phyloP scores from a whole-genome alignment of 2,329 filamentous ascomycete genomes.

The Bipolaris zeicola region DNA sequence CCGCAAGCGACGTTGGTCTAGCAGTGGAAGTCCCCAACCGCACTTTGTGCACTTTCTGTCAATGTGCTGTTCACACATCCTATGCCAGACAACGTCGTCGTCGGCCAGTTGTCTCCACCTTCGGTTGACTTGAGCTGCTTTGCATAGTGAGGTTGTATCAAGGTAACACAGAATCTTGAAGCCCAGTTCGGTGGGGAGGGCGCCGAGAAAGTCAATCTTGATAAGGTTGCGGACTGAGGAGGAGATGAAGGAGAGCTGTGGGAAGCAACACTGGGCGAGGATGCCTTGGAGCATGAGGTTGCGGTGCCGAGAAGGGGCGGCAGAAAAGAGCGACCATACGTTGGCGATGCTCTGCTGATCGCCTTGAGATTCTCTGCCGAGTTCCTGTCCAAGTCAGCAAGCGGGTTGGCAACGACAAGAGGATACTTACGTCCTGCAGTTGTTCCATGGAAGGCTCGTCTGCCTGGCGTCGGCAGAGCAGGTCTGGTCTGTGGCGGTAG shows the following conservation, averaged over 20 bases:
- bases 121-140: slow-evolving; percentile 90
- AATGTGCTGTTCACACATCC: slow-evolving; percentile 97
- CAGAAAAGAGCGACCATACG: slow-evolving; percentile 97
- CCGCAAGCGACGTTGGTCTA: slow-evolving; percentile 85
- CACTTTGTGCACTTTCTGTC: slow-evolving; percentile 93
- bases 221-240: slow-evolving; percentile 91
- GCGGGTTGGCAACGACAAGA: background rate
- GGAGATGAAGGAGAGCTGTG: slow-evolving; percentile 91
- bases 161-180: slow-evolving; percentile 93
- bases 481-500: slow-evolving; percentile 91
- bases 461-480: slow-evolving; percentile 89
- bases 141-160: slow-evolving; percentile 92
- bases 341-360: slow-evolving; percentile 97
- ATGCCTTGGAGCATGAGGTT: slow-evolving; percentile 97
- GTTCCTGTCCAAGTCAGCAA: slow-evolving; percentile 62
- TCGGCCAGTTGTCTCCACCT: slow-evolving; percentile 91
- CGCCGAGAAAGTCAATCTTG: slow-evolving; percentile 93
- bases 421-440: slow-evolving; percentile 74
- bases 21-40: slow-evolving; percentile 87
- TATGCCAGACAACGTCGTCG: slow-evolving; percentile 96
- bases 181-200: slow-evolving; percentile 85
- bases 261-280: slow-evolving; percentile 95
- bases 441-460: slow-evolving; percentile 97
- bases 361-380: slow-evolving; percentile 77
- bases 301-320: slow-evolving; percentile 89